These are phyloP conservation scores for Raphanus raphanistrum DNA, from an alignment of 345 rosid species.

Conservation along the genomic window DNA sequence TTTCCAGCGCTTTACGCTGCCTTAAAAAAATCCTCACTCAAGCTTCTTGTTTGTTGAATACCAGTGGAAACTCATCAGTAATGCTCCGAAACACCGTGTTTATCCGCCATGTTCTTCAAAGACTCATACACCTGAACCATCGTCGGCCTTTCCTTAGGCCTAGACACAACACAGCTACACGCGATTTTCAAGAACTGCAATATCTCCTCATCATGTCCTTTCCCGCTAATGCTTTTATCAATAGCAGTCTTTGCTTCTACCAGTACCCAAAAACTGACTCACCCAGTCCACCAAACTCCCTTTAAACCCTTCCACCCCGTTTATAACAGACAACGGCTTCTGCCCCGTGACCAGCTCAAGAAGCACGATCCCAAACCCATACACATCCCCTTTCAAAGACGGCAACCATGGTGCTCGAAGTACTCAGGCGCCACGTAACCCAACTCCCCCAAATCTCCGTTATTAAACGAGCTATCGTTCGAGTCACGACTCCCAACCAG, in stretches of 20 bases:
- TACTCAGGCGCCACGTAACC: slow-evolving; percentile 44
- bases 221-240: slow-evolving; percentile 41
- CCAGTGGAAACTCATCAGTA: slow-evolving; percentile 49
- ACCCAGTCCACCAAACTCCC: slow-evolving; percentile 43
- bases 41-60: slow-evolving; percentile 44
- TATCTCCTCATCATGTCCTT: slow-evolving; percentile 48
- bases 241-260: slow-evolving; percentile 48
- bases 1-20: slow-evolving; percentile 30
- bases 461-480: slow-evolving; percentile 40
- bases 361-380: slow-evolving; percentile 44
- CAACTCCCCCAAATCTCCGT: slow-evolving; percentile 38
- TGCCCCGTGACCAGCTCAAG: slow-evolving; percentile 42
- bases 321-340: slow-evolving; percentile 33
- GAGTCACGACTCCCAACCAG: slow-evolving; percentile 50
- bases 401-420: slow-evolving; percentile 39
- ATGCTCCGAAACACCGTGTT: slow-evolving; percentile 46
- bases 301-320: slow-evolving; percentile 38
- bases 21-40: slow-evolving; percentile 15
- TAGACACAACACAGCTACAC: slow-evolving; percentile 46
- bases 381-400: slow-evolving; percentile 42
- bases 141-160: slow-evolving; percentile 55
- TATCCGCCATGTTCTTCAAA: slow-evolving; percentile 47
- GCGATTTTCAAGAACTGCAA: slow-evolving; percentile 50
- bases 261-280: slow-evolving; percentile 34
- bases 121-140: slow-evolving; percentile 50